These are phyloP conservation scores for Eremothecium sinecaudum DNA, from an alignment of 1,139 yeast genomes.

Conservation along the genomic window DNA sequence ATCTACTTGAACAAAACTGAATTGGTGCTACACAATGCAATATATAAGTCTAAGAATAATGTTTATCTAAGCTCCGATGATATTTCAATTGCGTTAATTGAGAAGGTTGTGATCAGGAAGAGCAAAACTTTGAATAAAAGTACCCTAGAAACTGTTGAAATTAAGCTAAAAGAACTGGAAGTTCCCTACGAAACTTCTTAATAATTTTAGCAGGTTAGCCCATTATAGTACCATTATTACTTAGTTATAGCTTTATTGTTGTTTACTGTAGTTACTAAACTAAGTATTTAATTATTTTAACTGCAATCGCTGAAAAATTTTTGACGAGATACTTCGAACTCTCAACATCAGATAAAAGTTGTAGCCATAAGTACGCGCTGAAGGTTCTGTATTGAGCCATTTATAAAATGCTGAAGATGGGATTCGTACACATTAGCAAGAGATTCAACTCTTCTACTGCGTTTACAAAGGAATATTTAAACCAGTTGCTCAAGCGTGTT, in stretches of 20 bases:
- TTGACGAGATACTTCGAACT: too few relatives aligned
- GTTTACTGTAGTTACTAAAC: too few relatives aligned
- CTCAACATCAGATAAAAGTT: too few relatives aligned
- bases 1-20: conserved; percentile 55
- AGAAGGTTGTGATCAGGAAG: conserved; percentile 28
- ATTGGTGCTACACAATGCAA: conserved; percentile 35
- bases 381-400: too few relatives aligned
- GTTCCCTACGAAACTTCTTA: too few relatives aligned
- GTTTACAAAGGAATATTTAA: conserved; percentile 22
- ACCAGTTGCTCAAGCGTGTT: conserved; percentile 18
- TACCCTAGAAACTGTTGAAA: neutral
- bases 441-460: conserved; percentile 15
- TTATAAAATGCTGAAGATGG: conserved; percentile 1
- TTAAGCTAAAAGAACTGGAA: too few relatives aligned
- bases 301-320: too few relatives aligned
- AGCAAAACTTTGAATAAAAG: neutral
- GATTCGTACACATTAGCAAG: conserved; percentile 4
- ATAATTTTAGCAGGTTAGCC: too few relatives aligned
- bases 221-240: too few relatives aligned
- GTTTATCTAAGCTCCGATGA: conserved; percentile 67
- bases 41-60: conserved; percentile 55
- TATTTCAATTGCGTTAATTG: conserved; percentile 41
- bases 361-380: too few relatives aligned
- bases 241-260: too few relatives aligned
- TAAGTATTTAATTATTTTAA: too few relatives aligned